Base-by-base conservation (phyloP, 2,329 filamentous ascomycete species). In the Botrytis squamosa region DNA sequence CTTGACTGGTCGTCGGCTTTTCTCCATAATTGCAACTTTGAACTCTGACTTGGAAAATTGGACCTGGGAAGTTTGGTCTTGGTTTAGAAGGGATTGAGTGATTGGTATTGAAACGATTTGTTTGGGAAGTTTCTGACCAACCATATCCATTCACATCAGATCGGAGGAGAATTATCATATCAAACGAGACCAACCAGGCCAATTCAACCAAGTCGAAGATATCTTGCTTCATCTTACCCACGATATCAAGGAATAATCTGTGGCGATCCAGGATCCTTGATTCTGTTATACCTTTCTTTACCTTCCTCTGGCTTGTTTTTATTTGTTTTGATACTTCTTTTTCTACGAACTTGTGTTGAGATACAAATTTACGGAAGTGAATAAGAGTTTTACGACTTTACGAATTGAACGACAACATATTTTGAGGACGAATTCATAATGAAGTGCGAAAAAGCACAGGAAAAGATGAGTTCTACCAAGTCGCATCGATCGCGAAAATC, bases 401-500 rank as follows among this genome's bases (percentile, higher is more conserved):
- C n/a, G 18, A 42, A 33, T 42, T 68, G 46, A 25, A 55, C 2
- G 3, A 57, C 44, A 42, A 16, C 36, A 42, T 20, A 57, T 33
- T 33, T 33, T 29, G 18, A 42, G 20, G 10, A 44, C 25, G 6
- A 29, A 25, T 69, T 44, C 66, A 9, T 10, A 1, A 44, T 69
- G 49, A 33, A 14, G 52, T 36, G 36, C 25, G 10, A 29, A 20
- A 65, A 3, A 42, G 36, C 49, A 42, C 63, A 68, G 14, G 16
- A 22, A 12, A 73, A 9, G 29, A 77, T 77, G 75, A 71, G 38
- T 64, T 55, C 70, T 33, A 72, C 73, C 52, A 75, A 74, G 71
- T 42, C 57, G 38, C 59, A 60, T 60, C 76, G 57, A 65, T 69
- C 63, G 62, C 74, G 74, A 49, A 75, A 68, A 16, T 64, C 72